Evolutionary conservation across 1,284 basidiomycete species (phyloP).

Genomic region (Tilletia caries): DNA sequence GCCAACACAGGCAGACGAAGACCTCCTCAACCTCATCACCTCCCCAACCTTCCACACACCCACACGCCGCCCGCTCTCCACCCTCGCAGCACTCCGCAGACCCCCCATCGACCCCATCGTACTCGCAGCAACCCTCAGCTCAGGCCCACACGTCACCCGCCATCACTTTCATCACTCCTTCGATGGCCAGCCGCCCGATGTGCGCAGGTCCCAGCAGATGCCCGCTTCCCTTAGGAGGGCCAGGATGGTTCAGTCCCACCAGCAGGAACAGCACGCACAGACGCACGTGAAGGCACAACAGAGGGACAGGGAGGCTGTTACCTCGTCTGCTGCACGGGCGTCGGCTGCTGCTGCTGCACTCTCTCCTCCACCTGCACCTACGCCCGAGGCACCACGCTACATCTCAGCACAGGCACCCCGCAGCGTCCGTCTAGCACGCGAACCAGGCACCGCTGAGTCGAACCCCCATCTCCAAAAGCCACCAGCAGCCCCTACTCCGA

Average conservation of each 20-base stretch:
- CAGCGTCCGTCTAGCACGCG: not conserved
- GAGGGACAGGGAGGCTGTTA: too few species aligned
- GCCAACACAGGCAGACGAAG: constrained; percentile 16
- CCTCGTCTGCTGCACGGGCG: too few species aligned
- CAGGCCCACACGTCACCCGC: constrained; percentile 46
- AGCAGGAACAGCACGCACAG: not conserved
- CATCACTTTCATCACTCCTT: constrained; percentile 50
- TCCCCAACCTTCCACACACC: constrained; percentile 29
- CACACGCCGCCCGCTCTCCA: constrained; percentile 33
- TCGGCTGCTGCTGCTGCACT: too few species aligned
- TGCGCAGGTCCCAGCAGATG: constrained; percentile 38
- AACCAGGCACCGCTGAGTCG: too few species aligned
- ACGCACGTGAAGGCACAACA: not conserved
- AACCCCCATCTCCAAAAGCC: too few species aligned
- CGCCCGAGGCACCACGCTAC: not conserved
- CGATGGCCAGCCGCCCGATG: constrained; percentile 23
- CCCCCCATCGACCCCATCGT: constrained; percentile 50
- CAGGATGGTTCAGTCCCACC: not conserved
- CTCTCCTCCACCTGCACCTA: too few species aligned
- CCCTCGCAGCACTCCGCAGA: constrained; percentile 44
- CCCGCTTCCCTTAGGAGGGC: constrained; percentile 17
- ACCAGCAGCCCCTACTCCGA: not conserved
- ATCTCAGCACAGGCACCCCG: constrained; percentile 1
- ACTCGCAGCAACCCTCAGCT: constrained; percentile 43
- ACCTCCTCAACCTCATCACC: constrained; percentile 38